Base-by-base conservation (phyloP, 352 stramenopile species). In the Phytophthora fragariaefolia region DNA sequence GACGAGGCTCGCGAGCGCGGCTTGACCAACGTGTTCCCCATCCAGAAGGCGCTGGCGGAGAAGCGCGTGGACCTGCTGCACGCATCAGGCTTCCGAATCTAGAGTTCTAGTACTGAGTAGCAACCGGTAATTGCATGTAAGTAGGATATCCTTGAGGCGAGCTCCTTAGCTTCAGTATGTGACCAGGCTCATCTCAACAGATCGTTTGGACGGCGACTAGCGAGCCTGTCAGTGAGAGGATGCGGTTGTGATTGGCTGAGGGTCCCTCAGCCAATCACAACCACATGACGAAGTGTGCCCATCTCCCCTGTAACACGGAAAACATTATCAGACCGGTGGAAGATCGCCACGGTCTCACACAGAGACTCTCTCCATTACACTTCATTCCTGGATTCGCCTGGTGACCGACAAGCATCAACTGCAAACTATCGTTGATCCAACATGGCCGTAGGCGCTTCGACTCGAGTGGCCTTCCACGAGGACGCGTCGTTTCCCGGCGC, bases 31-130 rank as follows among this genome's bases (percentile, higher is more conserved):
- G 52, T 90, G 10, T 86, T 82, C 56, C 85, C 85, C 4, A 87
- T 94, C 64, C 76, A 92, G 62, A 89, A 92, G 59, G 85, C 83
- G 3, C 36, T 91, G 12, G 66, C 82, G 3, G 83, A 90, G 65
- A 91, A 91, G 27, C 76, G 80, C 30, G 83, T 94, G 23, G 85
- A 92, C 30, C 66, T 92, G 43, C 73, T 93, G 43, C 78, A 79
- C 12, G 85, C 83, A 12, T 89, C 81, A 22, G 83, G 83, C 28
- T 93, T 93, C 54, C 85, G 85, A 55, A 69, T 93, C 26, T 91
- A 89, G 66, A 22, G 36, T 22, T 36, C 6, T n/a, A 48, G 18
- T 17, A 15, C 10, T 27, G 20, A 12, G 6, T 48, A 48, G 42
- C 42, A 0, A 27, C 18, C n/a, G 13, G n/a, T 8, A 48, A n/a